Evolutionary conservation across 768 basidiomycete species (phyloP).

Genomic region (Candolleomyces eurysporus): DNA sequence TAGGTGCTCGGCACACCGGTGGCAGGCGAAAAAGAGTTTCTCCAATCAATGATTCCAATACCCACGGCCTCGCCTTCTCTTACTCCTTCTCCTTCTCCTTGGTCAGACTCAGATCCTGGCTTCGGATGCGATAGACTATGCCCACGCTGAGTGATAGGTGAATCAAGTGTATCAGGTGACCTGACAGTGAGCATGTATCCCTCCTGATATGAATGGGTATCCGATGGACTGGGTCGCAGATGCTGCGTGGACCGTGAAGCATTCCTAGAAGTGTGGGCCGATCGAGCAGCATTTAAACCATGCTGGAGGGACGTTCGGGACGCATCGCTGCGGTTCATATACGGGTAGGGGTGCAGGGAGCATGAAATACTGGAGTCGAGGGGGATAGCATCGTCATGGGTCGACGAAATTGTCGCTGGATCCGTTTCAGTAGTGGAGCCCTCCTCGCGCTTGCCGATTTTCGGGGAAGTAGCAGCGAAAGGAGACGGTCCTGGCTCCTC

Average conservation of each 20-base stretch:
- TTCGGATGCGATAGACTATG: slow-evolving; percentile 8
- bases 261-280: neutral
- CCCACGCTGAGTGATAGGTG: slow-evolving; percentile 1
- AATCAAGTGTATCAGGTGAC: neutral
- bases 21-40: too few relatives aligned
- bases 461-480: neutral
- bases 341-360: slow-evolving; percentile 12
- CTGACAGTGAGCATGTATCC: neutral
- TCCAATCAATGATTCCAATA: too few relatives aligned
- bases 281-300: neutral
- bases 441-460: neutral
- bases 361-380: slow-evolving; percentile 10
- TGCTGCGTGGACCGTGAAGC: slow-evolving; percentile 4
- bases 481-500: neutral
- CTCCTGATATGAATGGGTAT: neutral
- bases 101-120: neutral
- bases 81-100: neutral
- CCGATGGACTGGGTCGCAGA: neutral
- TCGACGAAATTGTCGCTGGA: too few relatives aligned
- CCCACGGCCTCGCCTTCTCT: too few relatives aligned
- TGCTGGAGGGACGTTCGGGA: neutral
- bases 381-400: neutral
- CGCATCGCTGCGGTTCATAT: neutral
- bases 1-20: too few relatives aligned
- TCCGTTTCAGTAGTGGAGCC: neutral